Evolutionary conservation across 2,329 filamentous ascomycete genomes (phyloP).

Genomic region (Dendrostoma leiphaemia): DNA sequence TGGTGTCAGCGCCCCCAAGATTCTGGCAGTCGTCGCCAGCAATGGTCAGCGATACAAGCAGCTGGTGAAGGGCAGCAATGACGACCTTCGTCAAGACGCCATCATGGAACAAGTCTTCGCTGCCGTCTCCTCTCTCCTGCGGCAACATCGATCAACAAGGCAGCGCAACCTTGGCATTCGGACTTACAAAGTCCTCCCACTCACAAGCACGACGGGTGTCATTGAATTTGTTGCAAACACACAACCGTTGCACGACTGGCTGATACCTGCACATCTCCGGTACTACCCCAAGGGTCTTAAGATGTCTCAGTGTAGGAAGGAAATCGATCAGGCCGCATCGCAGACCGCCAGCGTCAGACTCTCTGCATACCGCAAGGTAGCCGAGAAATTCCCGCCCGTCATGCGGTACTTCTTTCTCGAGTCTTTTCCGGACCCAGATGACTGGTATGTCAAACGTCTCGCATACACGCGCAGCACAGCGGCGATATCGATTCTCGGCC

Average conservation of each 20-base stretch:
- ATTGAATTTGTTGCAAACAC: constrained; percentile 98
- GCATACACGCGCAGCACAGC: constrained; percentile 93
- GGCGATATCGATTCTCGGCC: constrained; percentile 90
- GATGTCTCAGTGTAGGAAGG: constrained; percentile 70
- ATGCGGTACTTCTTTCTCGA: constrained; percentile 98
- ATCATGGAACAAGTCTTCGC: constrained; percentile 99
- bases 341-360: constrained; percentile 70
- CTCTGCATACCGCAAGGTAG: constrained; percentile 73
- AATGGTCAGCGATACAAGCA: constrained; percentile 83
- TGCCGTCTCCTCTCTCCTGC: constrained; percentile 86
- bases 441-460: constrained; percentile 87
- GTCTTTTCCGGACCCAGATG: constrained; percentile 86
- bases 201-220: constrained; percentile 80
- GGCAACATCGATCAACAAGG: constrained; percentile 80
- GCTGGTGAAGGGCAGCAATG: constrained; percentile 91
- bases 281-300: constrained; percentile 87
- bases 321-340: constrained; percentile 71
- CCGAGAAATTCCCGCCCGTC: constrained; percentile 82
- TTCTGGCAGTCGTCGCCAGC: constrained; percentile 76
- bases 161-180: constrained; percentile 87
- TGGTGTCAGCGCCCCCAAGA: constrained; percentile 90
- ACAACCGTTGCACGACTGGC: constrained; percentile 84
- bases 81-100: constrained; percentile 93
- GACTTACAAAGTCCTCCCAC: constrained; percentile 93
- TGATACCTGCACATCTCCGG: constrained; percentile 84